Base-by-base conservation (phyloP, 192 early-diverging fungal species). In the Diversispora epigaea region DNA sequence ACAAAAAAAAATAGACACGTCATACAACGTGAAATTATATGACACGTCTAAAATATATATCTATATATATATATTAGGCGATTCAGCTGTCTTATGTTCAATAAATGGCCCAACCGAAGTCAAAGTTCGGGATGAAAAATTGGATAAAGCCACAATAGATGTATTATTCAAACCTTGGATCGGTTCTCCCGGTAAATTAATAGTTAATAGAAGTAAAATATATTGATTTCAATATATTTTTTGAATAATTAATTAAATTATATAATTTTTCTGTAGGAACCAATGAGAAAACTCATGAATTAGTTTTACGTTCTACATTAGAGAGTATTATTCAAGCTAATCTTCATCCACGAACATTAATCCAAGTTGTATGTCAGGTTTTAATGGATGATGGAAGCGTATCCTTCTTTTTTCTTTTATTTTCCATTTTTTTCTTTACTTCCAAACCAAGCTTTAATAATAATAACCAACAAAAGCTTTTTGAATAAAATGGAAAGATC, bases 51-150 rank as follows among this genome's bases (percentile, higher is more conserved):
- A n/a, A n/a, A n/a, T n/a, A n/a, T n/a, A n/a, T n/a, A n/a, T n/a
- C n/a, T n/a, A n/a, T 6, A 19, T 54, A 61, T 10, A 54, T 7
- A 17, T 63, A 56, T 14, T 76, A 93, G 92, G 89, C 46, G 80
- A 84, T 63, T 91, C 91, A 7, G 84, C 89, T 4, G 92, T 95
- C 3, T 58, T 97, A 40, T 88, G 87, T 55, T 90, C 91, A 14
- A 88, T 99, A 12, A 89, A 89, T 71, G 97, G 97, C 1, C 97
- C 97, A 4, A 85, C 90, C 19, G 94, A 96, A 70, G 94, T 94
- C 39, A 89, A 86, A 71, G 58, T 95, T 8, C 88, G 91, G 15
- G 95, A 98, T 70, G 96, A 97, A 79, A 89, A 93, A 73, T 77
- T 98, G 15, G 95, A 99, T 77, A 91, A 88, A 67, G 93, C 97